Evolutionary conservation across 495 filamentous ascomycete species (phyloP).

Genomic region (Penicillium herquei): DNA sequence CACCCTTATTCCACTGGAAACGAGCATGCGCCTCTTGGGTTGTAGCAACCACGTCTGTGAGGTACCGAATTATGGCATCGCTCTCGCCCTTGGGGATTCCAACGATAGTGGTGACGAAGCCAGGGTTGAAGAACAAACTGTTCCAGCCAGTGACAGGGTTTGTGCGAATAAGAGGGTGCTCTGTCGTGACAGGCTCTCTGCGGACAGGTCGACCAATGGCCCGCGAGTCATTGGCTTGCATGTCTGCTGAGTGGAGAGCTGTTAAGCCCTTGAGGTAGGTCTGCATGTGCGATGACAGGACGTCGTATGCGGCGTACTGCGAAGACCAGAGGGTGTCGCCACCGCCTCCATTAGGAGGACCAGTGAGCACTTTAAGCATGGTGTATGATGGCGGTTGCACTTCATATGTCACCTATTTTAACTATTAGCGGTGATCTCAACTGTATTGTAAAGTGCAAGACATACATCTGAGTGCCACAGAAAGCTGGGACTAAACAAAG

Average conservation of each 20-base stretch:
- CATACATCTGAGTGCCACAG: slow-evolving; percentile 63
- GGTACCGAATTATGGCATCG: slow-evolving; percentile 61
- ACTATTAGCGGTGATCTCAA: neutral
- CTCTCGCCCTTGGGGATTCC: slow-evolving; percentile 66
- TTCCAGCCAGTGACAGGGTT: slow-evolving; percentile 77
- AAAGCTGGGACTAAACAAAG: slow-evolving; percentile 49
- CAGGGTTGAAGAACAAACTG: slow-evolving; percentile 72
- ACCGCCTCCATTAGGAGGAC: slow-evolving; percentile 65
- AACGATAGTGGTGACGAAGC: slow-evolving; percentile 71
- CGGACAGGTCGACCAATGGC: slow-evolving; percentile 62
- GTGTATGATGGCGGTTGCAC: slow-evolving; percentile 78
- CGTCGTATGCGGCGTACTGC: slow-evolving; percentile 70
- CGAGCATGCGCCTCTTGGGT: slow-evolving; percentile 68
- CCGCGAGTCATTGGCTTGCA: slow-evolving; percentile 65
- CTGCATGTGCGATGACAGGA: slow-evolving; percentile 66
- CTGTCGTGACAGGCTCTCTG: slow-evolving; percentile 61
- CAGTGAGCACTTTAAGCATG: slow-evolving; percentile 65
- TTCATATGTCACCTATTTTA: slow-evolving; percentile 65
- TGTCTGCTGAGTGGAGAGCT: slow-evolving; percentile 68
- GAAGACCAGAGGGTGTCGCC: slow-evolving; percentile 77
- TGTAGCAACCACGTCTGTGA: slow-evolving; percentile 62
- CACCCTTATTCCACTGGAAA: slow-evolving; percentile 67
- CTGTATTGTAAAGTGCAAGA: neutral
- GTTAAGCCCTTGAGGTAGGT: slow-evolving; percentile 68
- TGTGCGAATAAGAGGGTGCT: slow-evolving; percentile 70